phyloP scores from a whole-genome alignment of 2,329 filamentous ascomycete genomes.

The Arachnomyces sp. region DNA sequence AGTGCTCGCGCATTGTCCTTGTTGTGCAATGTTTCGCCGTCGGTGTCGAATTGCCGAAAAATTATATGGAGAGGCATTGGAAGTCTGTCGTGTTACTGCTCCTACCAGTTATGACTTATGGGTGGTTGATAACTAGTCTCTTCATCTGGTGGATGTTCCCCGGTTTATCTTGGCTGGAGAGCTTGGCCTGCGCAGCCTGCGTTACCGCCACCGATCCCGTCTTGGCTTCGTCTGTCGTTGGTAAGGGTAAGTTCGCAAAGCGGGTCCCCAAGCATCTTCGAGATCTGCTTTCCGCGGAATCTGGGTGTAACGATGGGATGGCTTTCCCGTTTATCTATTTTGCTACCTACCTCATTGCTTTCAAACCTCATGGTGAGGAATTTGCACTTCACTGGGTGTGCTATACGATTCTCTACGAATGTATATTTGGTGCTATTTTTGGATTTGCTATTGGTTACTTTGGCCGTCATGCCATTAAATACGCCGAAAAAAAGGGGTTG shows the following conservation, averaged over 20 bases:
- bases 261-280: slow-evolving; percentile 94
- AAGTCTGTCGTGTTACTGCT: slow-evolving; percentile 80
- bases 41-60: slow-evolving; percentile 59
- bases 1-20: slow-evolving; percentile 62
- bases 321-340: slow-evolving; percentile 97
- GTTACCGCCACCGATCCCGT: slow-evolving; percentile 97
- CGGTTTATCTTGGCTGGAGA: slow-evolving; percentile 78
- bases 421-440: slow-evolving; percentile 81
- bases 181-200: slow-evolving; percentile 78
- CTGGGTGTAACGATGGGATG: slow-evolving; percentile 99
- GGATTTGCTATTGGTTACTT: slow-evolving; percentile 83
- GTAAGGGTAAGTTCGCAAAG: slow-evolving; percentile 98
- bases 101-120: slow-evolving; percentile 93
- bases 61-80: slow-evolving; percentile 98
- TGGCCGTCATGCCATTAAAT: slow-evolving; percentile 83
- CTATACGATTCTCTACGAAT: slow-evolving; percentile 87
- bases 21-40: slow-evolving; percentile 67
- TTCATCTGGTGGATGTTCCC: slow-evolving; percentile 89
- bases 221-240: slow-evolving; percentile 91
- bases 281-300: slow-evolving; percentile 90
- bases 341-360: slow-evolving; percentile 79
- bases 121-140: slow-evolving; percentile 73
- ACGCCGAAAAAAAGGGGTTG: slow-evolving; percentile 70
- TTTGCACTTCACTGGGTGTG: slow-evolving; percentile 83
- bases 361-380: slow-evolving; percentile 57